Conservation (phyloP, 176 grass and related monocot species). For the Pontederia crassipes region DNA sequence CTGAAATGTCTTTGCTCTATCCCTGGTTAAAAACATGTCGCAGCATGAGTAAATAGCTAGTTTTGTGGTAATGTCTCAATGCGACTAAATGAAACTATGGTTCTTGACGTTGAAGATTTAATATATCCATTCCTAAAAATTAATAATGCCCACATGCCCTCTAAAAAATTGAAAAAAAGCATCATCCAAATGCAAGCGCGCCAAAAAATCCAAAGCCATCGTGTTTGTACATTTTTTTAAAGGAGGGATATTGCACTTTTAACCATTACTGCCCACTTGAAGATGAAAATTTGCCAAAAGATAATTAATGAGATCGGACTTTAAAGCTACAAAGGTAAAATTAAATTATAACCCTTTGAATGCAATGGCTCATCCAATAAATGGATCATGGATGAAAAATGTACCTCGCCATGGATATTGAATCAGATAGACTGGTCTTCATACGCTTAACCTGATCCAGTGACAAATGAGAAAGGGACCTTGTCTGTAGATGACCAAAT, state of each 20-base stretch:
- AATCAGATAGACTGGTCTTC: slow-evolving; percentile 36
- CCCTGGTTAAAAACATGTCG: slow-evolving; percentile 33
- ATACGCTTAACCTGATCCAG: slow-evolving; percentile 53
- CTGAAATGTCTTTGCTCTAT: slow-evolving; percentile 40
- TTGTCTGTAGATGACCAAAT: slow-evolving; percentile 32
- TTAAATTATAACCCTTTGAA: background rate
- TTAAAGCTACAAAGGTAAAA: background rate
- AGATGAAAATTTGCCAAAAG: too few species aligned
- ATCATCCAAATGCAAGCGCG: too few species aligned
- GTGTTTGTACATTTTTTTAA: too few species aligned
- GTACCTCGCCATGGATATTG: slow-evolving; percentile 44
- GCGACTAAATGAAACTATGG: background rate
- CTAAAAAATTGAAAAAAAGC: too few species aligned
- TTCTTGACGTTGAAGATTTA: background rate
- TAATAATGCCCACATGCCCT: too few species aligned
- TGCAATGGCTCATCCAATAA: background rate
- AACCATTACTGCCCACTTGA: too few species aligned
- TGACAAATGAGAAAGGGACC: slow-evolving; percentile 22
- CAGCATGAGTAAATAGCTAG: background rate
- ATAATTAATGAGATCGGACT: too few species aligned
- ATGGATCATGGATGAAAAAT: background rate
- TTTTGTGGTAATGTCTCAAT: background rate
- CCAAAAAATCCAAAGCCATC: too few species aligned
- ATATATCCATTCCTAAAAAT: too few species aligned
- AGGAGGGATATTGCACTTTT: too few species aligned